Evolutionary conservation across 1,284 basidiomycete genomes (phyloP).

Genomic region (Xerocomus nothofagi): DNA sequence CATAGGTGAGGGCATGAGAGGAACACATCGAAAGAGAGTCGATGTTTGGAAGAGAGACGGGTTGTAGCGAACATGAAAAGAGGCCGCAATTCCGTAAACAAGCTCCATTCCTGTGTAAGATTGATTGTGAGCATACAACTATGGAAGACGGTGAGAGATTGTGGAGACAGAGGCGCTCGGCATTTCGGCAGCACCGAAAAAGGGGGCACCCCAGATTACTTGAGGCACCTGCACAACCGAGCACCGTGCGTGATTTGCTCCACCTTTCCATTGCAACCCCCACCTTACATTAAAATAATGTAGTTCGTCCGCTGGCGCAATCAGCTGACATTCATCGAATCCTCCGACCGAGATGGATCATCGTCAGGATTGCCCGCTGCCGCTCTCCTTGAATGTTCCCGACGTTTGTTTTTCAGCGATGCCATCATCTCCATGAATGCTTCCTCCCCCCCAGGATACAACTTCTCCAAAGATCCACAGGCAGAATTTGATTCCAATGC

Average conservation of each 20-base stretch:
- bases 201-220: slow-evolving; percentile 34
- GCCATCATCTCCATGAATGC: slow-evolving; percentile 38
- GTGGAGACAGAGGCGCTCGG: slow-evolving; percentile 36
- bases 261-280: slow-evolving; percentile 20
- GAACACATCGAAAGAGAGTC: slow-evolving; percentile 22
- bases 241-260: slow-evolving; percentile 26
- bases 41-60: slow-evolving; percentile 21
- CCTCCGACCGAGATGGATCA: slow-evolving; percentile 25
- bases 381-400: slow-evolving; percentile 28
- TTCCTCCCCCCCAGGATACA: slow-evolving; percentile 37
- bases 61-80: slow-evolving; percentile 22
- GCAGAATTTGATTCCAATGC: slow-evolving; percentile 64
- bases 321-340: slow-evolving; percentile 36
- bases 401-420: slow-evolving; percentile 37
- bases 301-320: slow-evolving; percentile 16
- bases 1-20: slow-evolving; percentile 21
- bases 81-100: slow-evolving; percentile 32
- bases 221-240: slow-evolving; percentile 20
- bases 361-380: slow-evolving; percentile 15
- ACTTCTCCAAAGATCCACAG: slow-evolving; percentile 32
- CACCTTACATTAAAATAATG: slow-evolving; percentile 30
- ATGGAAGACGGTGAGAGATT: slow-evolving; percentile 35
- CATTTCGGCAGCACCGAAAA: slow-evolving; percentile 32
- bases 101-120: slow-evolving; percentile 35
- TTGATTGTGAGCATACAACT: slow-evolving; percentile 34